phyloP scores from a whole-genome alignment of 2,329 filamentous ascomycete species.

The Ophiostoma ulmi region DNA sequence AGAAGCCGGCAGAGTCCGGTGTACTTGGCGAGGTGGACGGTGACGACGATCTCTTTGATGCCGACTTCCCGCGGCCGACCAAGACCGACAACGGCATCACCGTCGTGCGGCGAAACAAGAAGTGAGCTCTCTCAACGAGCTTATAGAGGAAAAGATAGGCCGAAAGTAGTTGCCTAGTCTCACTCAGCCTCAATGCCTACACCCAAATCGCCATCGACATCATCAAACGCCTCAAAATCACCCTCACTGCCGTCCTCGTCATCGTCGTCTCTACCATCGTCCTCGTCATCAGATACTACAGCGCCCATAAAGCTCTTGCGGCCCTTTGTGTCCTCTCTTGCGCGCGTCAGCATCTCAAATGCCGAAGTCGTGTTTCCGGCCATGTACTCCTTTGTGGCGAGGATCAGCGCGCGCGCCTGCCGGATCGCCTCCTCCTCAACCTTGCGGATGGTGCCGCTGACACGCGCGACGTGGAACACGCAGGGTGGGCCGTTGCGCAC shows the following conservation, averaged over 20 bases:
- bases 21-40: conserved; percentile 26
- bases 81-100: conserved; percentile 57
- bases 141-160: no score
- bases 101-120: conserved; percentile 60
- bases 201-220: conserved; percentile 39
- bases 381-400: conserved; percentile 55
- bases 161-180: neutral
- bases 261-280: conserved; percentile 41
- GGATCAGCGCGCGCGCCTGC: conserved; percentile 65
- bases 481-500: conserved; percentile 58
- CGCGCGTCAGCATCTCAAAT: conserved; percentile 32
- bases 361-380: conserved; percentile 35
- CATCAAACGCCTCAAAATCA: conserved; percentile 9
- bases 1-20: conserved; percentile 31
- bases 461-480: conserved; percentile 76
- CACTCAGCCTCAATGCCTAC: conserved; percentile 13
- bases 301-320: conserved; percentile 40
- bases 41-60: conserved; percentile 41
- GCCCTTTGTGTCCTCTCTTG: conserved; percentile 27
- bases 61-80: conserved; percentile 23
- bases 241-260: conserved; percentile 30
- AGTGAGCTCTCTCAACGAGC: neutral
- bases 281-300: conserved; percentile 44
- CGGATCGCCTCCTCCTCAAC: conserved; percentile 84
- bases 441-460: conserved; percentile 90